Evolutionary conservation across 768 basidiomycete genomes (phyloP).

Genomic region (Termitomyces heimii): DNA sequence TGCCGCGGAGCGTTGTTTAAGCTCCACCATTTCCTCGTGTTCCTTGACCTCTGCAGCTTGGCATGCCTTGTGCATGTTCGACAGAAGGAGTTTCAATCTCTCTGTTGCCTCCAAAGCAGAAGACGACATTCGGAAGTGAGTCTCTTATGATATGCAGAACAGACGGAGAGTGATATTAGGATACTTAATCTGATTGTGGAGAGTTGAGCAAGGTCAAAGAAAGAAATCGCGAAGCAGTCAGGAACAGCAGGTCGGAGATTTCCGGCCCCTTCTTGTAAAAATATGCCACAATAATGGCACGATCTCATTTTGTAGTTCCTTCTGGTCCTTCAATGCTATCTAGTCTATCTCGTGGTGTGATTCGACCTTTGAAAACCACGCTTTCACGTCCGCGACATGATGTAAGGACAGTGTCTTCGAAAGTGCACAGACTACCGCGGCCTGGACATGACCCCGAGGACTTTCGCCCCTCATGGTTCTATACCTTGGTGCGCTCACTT

Average conservation of each 20-base stretch:
- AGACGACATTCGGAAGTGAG: slow-evolving; percentile 1
- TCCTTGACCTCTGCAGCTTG: slow-evolving; percentile 2
- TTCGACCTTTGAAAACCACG: background rate
- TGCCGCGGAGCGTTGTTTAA: slow-evolving; percentile 6
- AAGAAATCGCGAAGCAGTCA: background rate
- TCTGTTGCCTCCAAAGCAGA: slow-evolving; percentile 4
- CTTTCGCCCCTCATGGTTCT: slow-evolving; percentile 60
- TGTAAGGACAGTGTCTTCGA: slow-evolving; percentile 9
- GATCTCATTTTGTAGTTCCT: background rate
- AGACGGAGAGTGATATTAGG: background rate
- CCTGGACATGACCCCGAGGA: slow-evolving; percentile 26
- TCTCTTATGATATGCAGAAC: background rate
- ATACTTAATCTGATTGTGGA: background rate
- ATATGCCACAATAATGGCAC: background rate
- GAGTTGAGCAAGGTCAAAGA: background rate
- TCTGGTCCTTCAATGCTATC: background rate
- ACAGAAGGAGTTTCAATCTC: slow-evolving; percentile 5
- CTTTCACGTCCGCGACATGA: background rate
- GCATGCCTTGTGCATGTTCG: slow-evolving; percentile 3
- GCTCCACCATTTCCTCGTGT: slow-evolving; percentile 7
- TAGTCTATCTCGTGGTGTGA: slow-evolving; percentile 1
- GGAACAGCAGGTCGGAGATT: background rate
- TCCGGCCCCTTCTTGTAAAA: background rate
- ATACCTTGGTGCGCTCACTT: slow-evolving; percentile 42
- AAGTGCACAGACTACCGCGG: slow-evolving; percentile 12